Evolutionary conservation across 2,329 filamentous ascomycete genomes (phyloP), one percentile per base, ranked within the genome.

Genomic region (Fusarium euwallaceae): DNA sequence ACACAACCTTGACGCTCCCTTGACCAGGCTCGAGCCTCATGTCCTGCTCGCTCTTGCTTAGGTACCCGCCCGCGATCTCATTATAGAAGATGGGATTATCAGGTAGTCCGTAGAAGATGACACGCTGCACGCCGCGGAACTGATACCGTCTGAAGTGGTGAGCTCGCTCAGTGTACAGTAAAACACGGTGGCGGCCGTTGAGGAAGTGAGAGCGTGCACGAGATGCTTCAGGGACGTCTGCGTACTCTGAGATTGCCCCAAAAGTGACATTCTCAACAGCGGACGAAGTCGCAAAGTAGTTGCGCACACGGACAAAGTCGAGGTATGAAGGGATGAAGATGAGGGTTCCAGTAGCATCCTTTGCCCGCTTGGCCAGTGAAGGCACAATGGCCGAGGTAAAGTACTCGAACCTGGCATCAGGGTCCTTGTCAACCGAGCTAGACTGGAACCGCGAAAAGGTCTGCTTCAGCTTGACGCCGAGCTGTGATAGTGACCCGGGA

Each of bases 121-220:
- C 90, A 45, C 92, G 88, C 82, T 92, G 92, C 16, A 97, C 95
- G 24, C 97, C 97, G 39, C 91, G 89, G 64, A 99, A 88, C 75
- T 90, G 89, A 80, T 97, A 95, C n/a, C 97, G 89, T 60, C 95
- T 91, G 87, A 98, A 98, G 83, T 99, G 97, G 83, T 99, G 97
- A n/a, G 95, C 94, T 69, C 97, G 92, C 82, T 97, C 96, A 2
- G 95, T 97, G 84, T 98, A 99, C 17, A 99, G 86, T 43, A 99
- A 84, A 20, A 98, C 89, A 22, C 91, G 91, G 81, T 98, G 94
- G 17, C 95, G 89, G 6, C 95, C 97, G 43, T 87, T 93, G 74
- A 95, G 86, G 83, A 99, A 98, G 81, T 98, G 94, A 14, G 94
- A 95, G 27, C 96, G 89, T 10, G 96, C 95, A 43, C 96, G 91